Percentiles rank a stretch among this genome's conserved stretches.
Evolutionary conservation across 176 grass and related monocot genomes (phyloP).

Genomic region (Microstegium vimineum): DNA sequence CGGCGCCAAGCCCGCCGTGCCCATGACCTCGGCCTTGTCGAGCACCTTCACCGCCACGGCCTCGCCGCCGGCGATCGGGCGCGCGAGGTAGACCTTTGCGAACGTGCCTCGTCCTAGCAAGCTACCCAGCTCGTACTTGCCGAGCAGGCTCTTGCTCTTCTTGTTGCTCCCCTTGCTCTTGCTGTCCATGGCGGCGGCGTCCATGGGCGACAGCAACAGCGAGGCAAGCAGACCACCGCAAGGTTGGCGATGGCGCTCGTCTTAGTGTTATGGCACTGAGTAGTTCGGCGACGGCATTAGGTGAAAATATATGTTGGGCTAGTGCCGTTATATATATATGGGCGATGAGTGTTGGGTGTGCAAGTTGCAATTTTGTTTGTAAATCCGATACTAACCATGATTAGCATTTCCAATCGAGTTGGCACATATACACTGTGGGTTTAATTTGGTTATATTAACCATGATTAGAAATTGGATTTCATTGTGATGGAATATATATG

Average conservation of each 20-base stretch:
- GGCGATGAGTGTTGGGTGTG: neutral
- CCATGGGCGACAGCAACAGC: neutral
- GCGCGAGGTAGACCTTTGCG: constrained; percentile 81
- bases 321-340: neutral
- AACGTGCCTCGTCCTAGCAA: constrained; percentile 81
- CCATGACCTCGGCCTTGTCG: constrained; percentile 52
- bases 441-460: no score
- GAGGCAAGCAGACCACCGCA: constrained; percentile 1
- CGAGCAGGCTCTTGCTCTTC: constrained; percentile 39
- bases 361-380: neutral
- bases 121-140: constrained; percentile 67
- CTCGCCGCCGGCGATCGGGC: constrained; percentile 39
- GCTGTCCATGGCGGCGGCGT: constrained; percentile 13
- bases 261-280: neutral
- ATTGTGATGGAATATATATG: no score
- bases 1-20: constrained; percentile 36
- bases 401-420: neutral
- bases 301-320: neutral
- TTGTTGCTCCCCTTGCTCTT: neutral
- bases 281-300: neutral
- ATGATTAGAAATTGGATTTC: no score
- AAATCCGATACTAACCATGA: neutral
- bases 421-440: no score
- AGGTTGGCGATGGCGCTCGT: neutral
- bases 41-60: constrained; percentile 74